Evolutionary conservation across 768 basidiomycete genomes (phyloP), one percentile per base, ranked within the genome.

Genomic region (Pholiota molesta): DNA sequence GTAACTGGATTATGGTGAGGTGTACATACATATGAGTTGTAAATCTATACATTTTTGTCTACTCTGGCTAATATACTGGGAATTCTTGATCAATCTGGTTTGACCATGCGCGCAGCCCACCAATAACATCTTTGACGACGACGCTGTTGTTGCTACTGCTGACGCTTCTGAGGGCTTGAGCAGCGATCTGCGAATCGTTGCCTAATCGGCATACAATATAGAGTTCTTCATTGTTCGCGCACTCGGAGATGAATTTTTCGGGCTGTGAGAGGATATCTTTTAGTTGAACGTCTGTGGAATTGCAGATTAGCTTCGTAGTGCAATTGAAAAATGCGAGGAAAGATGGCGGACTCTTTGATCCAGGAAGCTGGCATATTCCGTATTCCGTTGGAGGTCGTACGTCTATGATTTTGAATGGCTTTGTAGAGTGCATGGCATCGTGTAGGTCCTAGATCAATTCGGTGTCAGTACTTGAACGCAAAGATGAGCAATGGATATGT

Each of bases 131-230:
- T 67, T 78, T 84, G 17, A 91, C 77, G 4, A 45, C 21, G 6
- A 45, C n/a, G n/a, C 17, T 40, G 37, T 77, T 67, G 5, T 62
- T 53, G 6, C 70, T 62, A 2, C 55, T 69, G 14, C 69, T 66
- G 8, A 75, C 77, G 17, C 68, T 69, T 59, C 83, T 73, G 19
- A 94, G 69, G 5, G 87, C 86, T 37, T 86, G 79, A 0, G 87
- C 95, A 31, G 95, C 97, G 19, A 93, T 83, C 72, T 94, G 92
- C 0, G 94, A 97, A 73, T 98, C 97, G 69, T 98, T 99, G 5
- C 97, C 96, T 21, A 94, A 79, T 31, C 94, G 83, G 74, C 96
- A 99, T 28, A 97, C 74, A 17, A 97, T 77, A 62, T 87, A 87
- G 6, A 78, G 77, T 9, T 78, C 72, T 9, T 40, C n/a, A 10